These are phyloP conservation scores for Trichoderma erinaceum DNA, from an alignment of 495 filamentous ascomycete species.

Conservation along the genomic window DNA sequence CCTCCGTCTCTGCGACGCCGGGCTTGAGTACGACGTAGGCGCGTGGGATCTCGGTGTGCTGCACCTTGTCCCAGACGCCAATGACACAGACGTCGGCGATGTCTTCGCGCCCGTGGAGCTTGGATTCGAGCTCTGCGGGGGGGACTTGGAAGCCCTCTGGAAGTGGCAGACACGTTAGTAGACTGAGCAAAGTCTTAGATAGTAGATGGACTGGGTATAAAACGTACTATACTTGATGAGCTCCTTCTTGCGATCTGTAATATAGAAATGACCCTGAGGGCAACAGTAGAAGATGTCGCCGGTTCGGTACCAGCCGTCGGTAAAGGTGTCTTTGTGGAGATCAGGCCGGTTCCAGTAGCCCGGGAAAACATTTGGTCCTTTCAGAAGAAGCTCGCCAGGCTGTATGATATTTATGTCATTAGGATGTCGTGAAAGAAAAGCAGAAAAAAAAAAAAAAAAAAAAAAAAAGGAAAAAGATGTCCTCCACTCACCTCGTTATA, in stretches of 20 bases:
- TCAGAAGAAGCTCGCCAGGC: conserved; percentile 68
- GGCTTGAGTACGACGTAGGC: conserved; percentile 70
- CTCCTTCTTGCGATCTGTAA: conserved; percentile 86
- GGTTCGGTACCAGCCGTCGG: conserved; percentile 76
- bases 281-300: conserved; percentile 66
- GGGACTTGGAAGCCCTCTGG: conserved; percentile 77
- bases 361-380: conserved; percentile 70
- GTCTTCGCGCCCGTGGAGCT: conserved; percentile 63
- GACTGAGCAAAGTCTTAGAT: background rate
- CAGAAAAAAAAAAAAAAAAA: background rate
- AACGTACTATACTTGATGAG: conserved; percentile 73
- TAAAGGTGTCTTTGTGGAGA: conserved; percentile 59
- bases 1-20: conserved; percentile 40
- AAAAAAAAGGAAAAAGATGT: background rate
- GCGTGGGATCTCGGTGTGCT: conserved; percentile 74
- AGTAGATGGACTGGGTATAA: background rate
- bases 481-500: conserved; percentile 33
- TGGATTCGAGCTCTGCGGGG: conserved; percentile 80
- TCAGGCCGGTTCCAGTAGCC: conserved; percentile 68
- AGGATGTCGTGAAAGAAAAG: background rate
- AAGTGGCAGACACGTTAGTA: background rate
- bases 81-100: conserved; percentile 82
- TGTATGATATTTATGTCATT: conserved; percentile 22
- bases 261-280: conserved; percentile 45
- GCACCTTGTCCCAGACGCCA: conserved; percentile 62